Base-by-base conservation (phyloP, 2,329 filamentous ascomycete species). In the Rhytidhysteron rufulum region DNA sequence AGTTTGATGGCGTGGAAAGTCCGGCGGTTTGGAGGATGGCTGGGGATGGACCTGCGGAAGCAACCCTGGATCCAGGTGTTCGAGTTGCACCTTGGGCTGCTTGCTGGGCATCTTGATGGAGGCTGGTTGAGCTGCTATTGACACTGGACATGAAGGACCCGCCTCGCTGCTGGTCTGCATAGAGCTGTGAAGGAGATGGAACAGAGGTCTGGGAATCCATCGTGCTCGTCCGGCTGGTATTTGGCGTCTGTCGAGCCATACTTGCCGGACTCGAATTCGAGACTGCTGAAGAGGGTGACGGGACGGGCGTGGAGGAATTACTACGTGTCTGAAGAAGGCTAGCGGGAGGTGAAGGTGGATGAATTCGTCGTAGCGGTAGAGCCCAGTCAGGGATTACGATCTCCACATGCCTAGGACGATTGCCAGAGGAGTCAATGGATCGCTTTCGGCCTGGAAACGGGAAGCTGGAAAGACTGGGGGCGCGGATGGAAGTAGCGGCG, bases 1-100 rank as follows among this genome's bases (percentile, higher is more conserved):
- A 72, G 10, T 68, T 63, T 21, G 66, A 55, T 19, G 65, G 58
- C 5, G 62, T 65, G 8, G 52, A 47, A 11, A 67, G 51, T 6
- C 64, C 64, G 22, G 65, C 65, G 13, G 57, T 60, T 43, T 58
- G 56, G 41, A 56, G 55, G 39, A 63, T 49, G 9, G 59, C 59
- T 25, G 63, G 62, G 4, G 65, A 65, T 34, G 77, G 78, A 0
- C 74, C 78, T 10, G 75, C 73, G 2, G 78, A 80, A 17, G 71
- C 58, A 13, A 74, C 73, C 4, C 77, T 61, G 13, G 53, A 51
- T 29, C 55, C 58, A n/a, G 62, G 62, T 16, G 63, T 66, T 33
- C 63, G 57, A 16, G 57, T 41, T 18, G 38, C 29, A 32, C 70
- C 68, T 5, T 54, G 49, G 9, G 57, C 57, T 10, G 60, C 66